These are phyloP conservation scores for Onygenales sp. DNA, from an alignment of 2,329 filamentous ascomycete genomes.

Conservation along the genomic window DNA sequence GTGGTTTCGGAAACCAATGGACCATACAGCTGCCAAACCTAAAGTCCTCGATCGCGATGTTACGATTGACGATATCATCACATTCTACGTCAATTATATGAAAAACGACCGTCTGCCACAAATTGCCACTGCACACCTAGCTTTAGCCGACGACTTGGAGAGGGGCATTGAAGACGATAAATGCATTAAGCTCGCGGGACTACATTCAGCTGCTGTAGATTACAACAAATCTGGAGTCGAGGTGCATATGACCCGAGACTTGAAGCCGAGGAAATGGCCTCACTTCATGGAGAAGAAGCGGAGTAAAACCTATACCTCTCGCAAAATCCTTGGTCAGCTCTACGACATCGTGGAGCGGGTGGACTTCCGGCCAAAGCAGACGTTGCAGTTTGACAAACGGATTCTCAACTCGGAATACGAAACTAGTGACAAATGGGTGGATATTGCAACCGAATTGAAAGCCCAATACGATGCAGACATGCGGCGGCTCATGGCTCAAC, in stretches of 20 bases:
- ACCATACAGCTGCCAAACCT: conserved; percentile 54
- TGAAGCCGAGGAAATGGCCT: conserved; percentile 60
- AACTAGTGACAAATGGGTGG: conserved; percentile 45
- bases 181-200: conserved; percentile 64
- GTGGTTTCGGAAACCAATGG: conserved; percentile 71
- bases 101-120: conserved; percentile 73
- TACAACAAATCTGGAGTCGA: conserved; percentile 83
- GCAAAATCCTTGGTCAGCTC: conserved; percentile 65
- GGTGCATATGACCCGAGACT: conserved; percentile 53
- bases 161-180: conserved; percentile 57
- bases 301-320: conserved; percentile 52
- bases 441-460: conserved; percentile 59
- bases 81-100: conserved; percentile 88
- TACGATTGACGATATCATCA: conserved; percentile 60
- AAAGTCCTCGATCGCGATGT: conserved; percentile 52
- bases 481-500: conserved; percentile 72
- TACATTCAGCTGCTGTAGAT: conserved; percentile 90
- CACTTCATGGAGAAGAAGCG: conserved; percentile 76
- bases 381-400: conserved; percentile 56
- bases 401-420: conserved; percentile 55
- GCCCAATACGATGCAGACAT: conserved; percentile 66
- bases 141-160: conserved; percentile 55
- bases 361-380: conserved; percentile 59
- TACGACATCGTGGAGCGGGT: conserved; percentile 66
- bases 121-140: conserved; percentile 77